Base-by-base conservation (phyloP, 306 rosid genomes). In the Lathyrus sativus region DNA sequence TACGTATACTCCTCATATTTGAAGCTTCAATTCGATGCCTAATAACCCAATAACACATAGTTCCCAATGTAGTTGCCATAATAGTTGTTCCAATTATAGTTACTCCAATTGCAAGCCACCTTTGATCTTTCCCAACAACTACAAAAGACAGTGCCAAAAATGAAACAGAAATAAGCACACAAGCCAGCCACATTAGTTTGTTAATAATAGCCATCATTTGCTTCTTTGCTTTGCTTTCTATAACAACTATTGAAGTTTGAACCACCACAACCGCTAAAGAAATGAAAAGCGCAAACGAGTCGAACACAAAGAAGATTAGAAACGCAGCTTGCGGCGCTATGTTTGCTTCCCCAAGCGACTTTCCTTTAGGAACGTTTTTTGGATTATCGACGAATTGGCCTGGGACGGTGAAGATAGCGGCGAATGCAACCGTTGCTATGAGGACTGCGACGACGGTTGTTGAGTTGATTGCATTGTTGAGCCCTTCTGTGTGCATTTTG, bases 181-280 rank as follows among this genome's bases (percentile, higher is more conserved):
- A 92, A 43, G 96, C 96, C 60, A 92, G 63, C 98, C 98, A 92
- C 98, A 92, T 89, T 2, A 92, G 83, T 83, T 92, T 92, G 91
- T 92, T 92, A 11, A 92, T 92, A 12, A 92, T 74, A 1, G 98
- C 91, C 98, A 92, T 92, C 98, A 92, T 86, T 56, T 92, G 98
- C 89, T 87, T 92, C 92, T 92, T 92, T 7, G 98, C 98, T 62
- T 84, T 86, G 88, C 96, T 87, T 81, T 92, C 98, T 9, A 89
- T 82, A 3, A 88, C 91, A 55, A 92, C 98, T 11, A 92, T 86
- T 0, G 98, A 92, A 2, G 98, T 92, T 72, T 92, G 98, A 26
- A 92, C 98, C 55, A 92, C 95, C 67, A 92, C 98, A 2, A 92
- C 98, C 0, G 98, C 98, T 8, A 92, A 85, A 2, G 96, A 89